Evolutionary conservation across 805 yeast species (phyloP), one percentile per base, ranked within the genome.

Genomic region (Brettanomyces naardenensis): DNA sequence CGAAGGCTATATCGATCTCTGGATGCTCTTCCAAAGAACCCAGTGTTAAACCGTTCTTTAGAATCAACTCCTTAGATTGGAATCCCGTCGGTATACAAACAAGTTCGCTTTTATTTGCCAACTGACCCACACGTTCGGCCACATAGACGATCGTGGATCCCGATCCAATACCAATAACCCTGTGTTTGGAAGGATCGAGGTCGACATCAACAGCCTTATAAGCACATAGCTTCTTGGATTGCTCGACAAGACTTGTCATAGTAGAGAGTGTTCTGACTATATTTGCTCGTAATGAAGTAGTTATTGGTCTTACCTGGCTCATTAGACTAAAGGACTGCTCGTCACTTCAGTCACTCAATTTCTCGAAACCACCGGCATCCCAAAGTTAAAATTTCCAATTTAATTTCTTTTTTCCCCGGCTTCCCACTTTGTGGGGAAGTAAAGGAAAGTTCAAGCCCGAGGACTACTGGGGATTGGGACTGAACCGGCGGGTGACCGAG

Each of bases 71-170:
- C 53, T 83, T 83, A 32, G 94, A 82, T 64, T 92, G 99, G 70
- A 89, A 92, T 2, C 98, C 98, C 1, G 99, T 92, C 36, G 99
- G 95, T 33, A 92, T 78, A 62, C 95, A 92, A 23, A 78, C 73
- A 47, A 85, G 78, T 31, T 71, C 57, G 19, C 56, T 49, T 52
- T 80, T 75, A 48, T 69, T 63, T 26, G 53, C 39, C 42, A 73
- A 62, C 59, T 83, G 88, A 6, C 95, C 95, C 40, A 92, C 72
- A 53, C 97, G 71, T 60, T 92, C 97, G 19, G 96, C 98, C 42
- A 84, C 95, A 58, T 86, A 92, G n/a, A 92, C 84, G 4, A 92
- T 98, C 0, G 99, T 92, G 18, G 95, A 82, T 1, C 99, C 99
- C 19, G 96, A 86, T 10, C 99, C 99, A 44, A 92, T 78, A 29